Conservation (phyloP, 2,329 filamentous ascomycete species). For the Magnaporthales sp. region DNA sequence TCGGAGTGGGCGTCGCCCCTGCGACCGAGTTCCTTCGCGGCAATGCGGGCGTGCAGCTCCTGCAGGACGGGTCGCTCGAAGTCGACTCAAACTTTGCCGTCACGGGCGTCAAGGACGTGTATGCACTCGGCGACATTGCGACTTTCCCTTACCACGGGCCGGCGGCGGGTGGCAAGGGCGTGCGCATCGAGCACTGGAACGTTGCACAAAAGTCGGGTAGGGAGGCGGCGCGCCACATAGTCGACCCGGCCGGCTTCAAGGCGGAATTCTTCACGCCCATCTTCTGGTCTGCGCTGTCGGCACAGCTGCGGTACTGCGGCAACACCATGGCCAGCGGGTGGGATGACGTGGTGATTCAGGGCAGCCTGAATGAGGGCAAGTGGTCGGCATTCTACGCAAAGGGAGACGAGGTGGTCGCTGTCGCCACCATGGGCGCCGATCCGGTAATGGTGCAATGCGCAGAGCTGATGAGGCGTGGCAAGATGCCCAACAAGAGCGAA, state of each 20-base stretch:
- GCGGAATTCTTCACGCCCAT: conserved; percentile 77
- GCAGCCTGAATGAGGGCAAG: conserved; percentile 65
- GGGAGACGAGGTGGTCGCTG: conserved; percentile 79
- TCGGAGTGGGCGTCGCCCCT: conserved; percentile 82
- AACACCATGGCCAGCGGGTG: conserved; percentile 68
- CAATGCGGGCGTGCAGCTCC: conserved; percentile 60
- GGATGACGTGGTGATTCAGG: conserved; percentile 77
- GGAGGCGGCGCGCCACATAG: conserved; percentile 68
- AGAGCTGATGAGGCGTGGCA: conserved; percentile 73
- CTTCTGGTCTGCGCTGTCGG: conserved; percentile 91
- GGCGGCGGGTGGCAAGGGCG: conserved; percentile 61
- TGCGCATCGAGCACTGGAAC: conserved; percentile 97
- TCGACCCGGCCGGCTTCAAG: conserved; percentile 45
- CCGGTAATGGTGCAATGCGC: conserved; percentile 76
- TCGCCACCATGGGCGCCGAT: conserved; percentile 85
- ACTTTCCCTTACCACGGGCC: conserved; percentile 92
- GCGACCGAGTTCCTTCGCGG: conserved; percentile 74
- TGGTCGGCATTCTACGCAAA: conserved; percentile 87
- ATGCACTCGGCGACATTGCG: conserved; percentile 90
- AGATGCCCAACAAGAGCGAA: conserved; percentile 77
- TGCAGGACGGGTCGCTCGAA: conserved; percentile 76
- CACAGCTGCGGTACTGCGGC: conserved; percentile 88
- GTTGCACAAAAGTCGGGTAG: conserved; percentile 92
- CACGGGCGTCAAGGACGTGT: conserved; percentile 70
- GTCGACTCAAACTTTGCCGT: conserved; percentile 77